Base-by-base conservation (phyloP, 306 rosid genomes). In the Mimosa bimucronata region DNA sequence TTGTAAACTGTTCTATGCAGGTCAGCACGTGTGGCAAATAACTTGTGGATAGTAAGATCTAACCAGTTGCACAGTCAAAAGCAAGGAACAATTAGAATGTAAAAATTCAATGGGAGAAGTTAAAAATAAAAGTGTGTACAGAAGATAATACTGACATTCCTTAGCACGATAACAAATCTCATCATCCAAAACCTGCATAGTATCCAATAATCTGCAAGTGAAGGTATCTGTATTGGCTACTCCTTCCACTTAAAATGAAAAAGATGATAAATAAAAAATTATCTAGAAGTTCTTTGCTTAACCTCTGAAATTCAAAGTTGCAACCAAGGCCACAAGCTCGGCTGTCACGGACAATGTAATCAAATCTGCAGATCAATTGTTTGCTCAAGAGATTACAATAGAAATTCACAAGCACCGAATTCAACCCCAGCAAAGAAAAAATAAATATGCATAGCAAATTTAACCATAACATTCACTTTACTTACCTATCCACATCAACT, bases 401-500 rank as follows among this genome's bases (percentile, higher is more conserved):
- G 41, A 72, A 55, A 83, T 19, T 28, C 58, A 73, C 37, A 79
- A 37, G 71, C 58, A 28, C 37, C 52, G 7, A 58, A 21, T 7
- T n/a, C 55, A 77, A 34, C 15, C 58, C 40, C 67, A 4, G 6
- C 67, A 61, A 61, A 61, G 3, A 15, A 8, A 26, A 60, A 12
- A 13, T 60, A 28, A 13, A 14, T 61, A 61, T 29, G 34, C 15
- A 61, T 5, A 61, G n/a, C 67, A 61, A 71, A 73, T 52, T 74
- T 58, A 19, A 41, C 31, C 7, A 74, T 42, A 44, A 74, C 74
- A 46, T 25, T 48, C 44, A 37, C 42, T 38, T 52, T 52, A 81
- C 90, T 88, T 84, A 94, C 98, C 92, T 92, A 90, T 95, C 98
- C 81, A 95, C 98, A 90, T 95, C 98, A 80, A 95, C 90, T 80